Conservation (phyloP, 257 asterid species). For the Solanum tacnaense region DNA sequence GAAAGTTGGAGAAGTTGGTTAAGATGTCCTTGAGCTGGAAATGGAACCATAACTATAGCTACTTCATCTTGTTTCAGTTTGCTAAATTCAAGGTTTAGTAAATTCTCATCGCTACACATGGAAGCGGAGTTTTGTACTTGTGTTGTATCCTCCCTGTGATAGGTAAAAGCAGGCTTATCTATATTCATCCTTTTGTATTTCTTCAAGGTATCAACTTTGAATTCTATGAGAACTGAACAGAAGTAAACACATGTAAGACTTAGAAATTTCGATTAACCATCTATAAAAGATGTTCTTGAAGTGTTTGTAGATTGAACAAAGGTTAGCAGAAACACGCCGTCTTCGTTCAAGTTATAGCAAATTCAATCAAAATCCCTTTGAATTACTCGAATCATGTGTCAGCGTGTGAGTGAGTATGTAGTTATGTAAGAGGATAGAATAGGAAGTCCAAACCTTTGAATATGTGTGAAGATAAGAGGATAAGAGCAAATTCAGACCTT, state of each 20-base stretch:
- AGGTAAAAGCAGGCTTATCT: not conserved
- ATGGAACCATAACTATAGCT: slow-evolving; percentile 8
- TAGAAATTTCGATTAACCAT: not conserved
- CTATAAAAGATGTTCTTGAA: not conserved
- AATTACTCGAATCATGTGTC: no score
- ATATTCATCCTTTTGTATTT: not conserved
- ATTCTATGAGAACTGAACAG: not conserved
- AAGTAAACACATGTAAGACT: not conserved
- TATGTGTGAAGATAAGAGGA: not conserved
- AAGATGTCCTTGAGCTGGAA: slow-evolving; percentile 20
- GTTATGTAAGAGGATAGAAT: not conserved
- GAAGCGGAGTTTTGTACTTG: not conserved
- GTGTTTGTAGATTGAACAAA: not conserved
- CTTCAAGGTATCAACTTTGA: not conserved
- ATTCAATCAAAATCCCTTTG: no score
- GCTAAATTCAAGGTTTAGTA: not conserved
- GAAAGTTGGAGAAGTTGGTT: slow-evolving; percentile 38
- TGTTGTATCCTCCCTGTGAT: not conserved
- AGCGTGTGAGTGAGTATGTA: no score
- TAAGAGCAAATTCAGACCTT: not conserved
- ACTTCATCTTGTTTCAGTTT: not conserved
- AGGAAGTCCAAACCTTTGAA: not conserved
- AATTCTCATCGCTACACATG: not conserved
- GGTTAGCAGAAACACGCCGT: no score
- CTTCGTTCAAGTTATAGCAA: no score